Conservation (phyloP, 2,329 filamentous ascomycete genomes). For the Epichloe baconii region DNA sequence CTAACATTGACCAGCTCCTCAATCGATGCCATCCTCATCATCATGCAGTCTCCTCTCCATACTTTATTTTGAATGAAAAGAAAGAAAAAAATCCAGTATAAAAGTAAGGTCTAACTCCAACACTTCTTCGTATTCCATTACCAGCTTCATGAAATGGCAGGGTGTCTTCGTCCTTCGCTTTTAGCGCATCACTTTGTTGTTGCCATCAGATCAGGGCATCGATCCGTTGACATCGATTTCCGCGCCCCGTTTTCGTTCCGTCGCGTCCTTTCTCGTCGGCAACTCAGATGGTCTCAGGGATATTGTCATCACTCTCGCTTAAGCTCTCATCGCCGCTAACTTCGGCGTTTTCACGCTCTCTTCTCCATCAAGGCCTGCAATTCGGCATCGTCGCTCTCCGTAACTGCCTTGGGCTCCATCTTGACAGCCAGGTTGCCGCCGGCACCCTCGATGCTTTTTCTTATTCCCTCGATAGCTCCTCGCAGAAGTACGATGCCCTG, state of each 20-base stretch:
- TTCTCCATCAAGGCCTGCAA: conserved; percentile 98
- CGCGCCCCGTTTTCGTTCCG: neutral
- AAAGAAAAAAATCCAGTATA: neutral
- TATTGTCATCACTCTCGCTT: conserved; percentile 87
- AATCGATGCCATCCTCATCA: neutral
- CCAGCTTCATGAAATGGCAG: neutral
- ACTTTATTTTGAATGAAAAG: neutral
- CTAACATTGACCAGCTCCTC: conserved; percentile 1
- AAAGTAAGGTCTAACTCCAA: neutral
- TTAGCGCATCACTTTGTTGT: neutral
- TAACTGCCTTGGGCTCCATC: conserved; percentile 99
- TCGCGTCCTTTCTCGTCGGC: neutral
- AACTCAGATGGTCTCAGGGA: conserved; percentile 26
- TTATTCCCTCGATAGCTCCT: conserved; percentile 79
- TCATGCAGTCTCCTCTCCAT: neutral
- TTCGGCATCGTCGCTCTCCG: conserved; percentile 95
- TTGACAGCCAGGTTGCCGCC: conserved; percentile 78
- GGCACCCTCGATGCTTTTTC: conserved; percentile 61
- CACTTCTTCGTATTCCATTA: neutral
- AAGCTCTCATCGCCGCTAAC: conserved; percentile 95
- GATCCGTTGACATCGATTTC: neutral
- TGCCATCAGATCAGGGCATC: neutral
- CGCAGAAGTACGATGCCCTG: conserved; percentile 74
- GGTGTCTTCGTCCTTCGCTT: neutral
- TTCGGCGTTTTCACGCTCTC: conserved; percentile 94